Conservation (phyloP, 23 red algal species). For the Gracilaria caudata region DNA sequence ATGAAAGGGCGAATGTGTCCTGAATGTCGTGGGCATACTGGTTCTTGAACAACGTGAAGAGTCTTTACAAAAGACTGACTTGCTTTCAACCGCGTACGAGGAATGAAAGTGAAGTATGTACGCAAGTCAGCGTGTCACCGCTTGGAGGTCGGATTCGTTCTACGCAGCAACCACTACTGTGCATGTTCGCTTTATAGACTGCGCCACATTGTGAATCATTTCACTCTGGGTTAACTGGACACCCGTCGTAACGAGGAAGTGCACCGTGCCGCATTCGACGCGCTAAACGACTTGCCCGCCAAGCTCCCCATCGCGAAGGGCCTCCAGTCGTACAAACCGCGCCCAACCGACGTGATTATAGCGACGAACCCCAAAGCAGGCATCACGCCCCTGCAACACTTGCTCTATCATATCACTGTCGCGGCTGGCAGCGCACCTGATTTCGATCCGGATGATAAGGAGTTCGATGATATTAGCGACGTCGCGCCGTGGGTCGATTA, state of each 20-base stretch:
- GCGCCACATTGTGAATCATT: too few species aligned
- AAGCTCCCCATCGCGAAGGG: neutral
- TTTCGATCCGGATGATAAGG: conserved; percentile 22
- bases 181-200: too few species aligned
- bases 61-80: too few species aligned
- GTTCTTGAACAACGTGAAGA: too few species aligned
- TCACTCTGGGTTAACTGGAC: too few species aligned
- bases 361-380: conserved; percentile 47
- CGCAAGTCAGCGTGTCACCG: too few species aligned
- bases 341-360: conserved; percentile 38
- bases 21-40: conserved; percentile 5
- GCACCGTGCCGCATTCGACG: neutral
- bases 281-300: neutral
- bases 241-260: neutral
- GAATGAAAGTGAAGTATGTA: too few species aligned
- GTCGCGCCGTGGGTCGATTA: conserved; percentile 60
- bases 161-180: too few species aligned
- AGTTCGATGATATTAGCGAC: conserved; percentile 21
- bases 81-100: too few species aligned
- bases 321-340: neutral
- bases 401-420: conserved; percentile 26
- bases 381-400: conserved; percentile 40
- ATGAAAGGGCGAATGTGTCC: neutral
- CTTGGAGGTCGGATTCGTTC: too few species aligned
- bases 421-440: conserved; percentile 27